Conservation (phyloP, 495 filamentous ascomycete species). For the Neurospora pannonica region DNA sequence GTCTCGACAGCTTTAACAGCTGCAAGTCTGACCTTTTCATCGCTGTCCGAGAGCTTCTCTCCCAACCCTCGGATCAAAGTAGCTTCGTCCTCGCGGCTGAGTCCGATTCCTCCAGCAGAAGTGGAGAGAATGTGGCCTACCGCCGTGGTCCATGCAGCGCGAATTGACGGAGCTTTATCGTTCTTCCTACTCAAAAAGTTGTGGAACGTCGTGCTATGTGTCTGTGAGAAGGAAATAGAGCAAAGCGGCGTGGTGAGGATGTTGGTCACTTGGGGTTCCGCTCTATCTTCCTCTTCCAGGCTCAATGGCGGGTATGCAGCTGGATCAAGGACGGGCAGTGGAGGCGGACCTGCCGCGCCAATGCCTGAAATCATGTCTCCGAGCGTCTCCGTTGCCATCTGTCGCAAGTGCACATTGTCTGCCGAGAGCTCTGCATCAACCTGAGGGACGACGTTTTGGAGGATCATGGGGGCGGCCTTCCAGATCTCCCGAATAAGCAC, state of each 20-base stretch:
- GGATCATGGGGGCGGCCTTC: constrained; percentile 78
- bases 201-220: constrained; percentile 65
- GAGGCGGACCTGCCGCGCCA: constrained; percentile 76
- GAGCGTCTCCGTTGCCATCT: constrained; percentile 83
- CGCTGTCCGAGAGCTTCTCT: constrained; percentile 73
- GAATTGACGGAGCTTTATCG: constrained; percentile 72
- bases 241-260: constrained; percentile 70
- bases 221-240: constrained; percentile 73
- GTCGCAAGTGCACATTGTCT: constrained; percentile 76
- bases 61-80: constrained; percentile 61
- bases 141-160: constrained; percentile 74
- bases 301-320: constrained; percentile 68
- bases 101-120: constrained; percentile 75
- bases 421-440: constrained; percentile 86
- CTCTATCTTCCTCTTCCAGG: constrained; percentile 47
- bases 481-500: constrained; percentile 83
- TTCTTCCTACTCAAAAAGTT: constrained; percentile 73
- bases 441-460: constrained; percentile 89
- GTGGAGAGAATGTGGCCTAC: constrained; percentile 74
- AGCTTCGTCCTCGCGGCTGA: constrained; percentile 68
- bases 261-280: constrained; percentile 37
- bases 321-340: constrained; percentile 63
- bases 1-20: constrained; percentile 72
- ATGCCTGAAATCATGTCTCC: constrained; percentile 90
- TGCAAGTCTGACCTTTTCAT: constrained; percentile 83